phyloP scores from a whole-genome alignment of 225 moss, liverwort and hornwort species.

The Marchantia polymorpha region DNA sequence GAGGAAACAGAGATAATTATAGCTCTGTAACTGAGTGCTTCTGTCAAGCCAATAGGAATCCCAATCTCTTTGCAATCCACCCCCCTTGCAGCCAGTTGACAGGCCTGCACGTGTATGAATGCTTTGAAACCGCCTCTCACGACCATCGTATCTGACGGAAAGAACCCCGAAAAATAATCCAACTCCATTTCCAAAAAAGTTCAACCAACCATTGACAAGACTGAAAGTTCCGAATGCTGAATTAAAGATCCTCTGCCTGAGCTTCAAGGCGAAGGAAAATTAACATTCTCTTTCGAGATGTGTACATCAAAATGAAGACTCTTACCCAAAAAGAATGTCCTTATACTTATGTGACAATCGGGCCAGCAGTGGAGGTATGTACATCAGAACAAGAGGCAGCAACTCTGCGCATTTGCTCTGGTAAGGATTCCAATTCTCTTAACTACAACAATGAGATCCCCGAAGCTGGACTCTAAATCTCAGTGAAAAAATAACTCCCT shows the following conservation, averaged over 20 bases:
- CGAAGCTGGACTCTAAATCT: constrained; percentile 2
- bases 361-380: constrained; percentile 19
- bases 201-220: neutral
- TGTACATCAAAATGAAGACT: constrained; percentile 5
- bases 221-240: neutral
- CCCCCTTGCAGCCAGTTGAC: neutral
- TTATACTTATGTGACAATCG: constrained; percentile 15
- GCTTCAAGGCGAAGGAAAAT: neutral
- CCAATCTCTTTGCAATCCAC: neutral
- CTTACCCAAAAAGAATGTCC: neutral
- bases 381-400: constrained; percentile 16
- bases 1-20: neutral
- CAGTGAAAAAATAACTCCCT: neutral
- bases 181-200: neutral
- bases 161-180: neutral
- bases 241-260: constrained; percentile 1
- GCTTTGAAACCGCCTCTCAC: neutral
- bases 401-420: constrained; percentile 10
- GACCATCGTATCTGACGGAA: neutral
- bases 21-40: neutral
- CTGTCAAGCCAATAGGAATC: neutral
- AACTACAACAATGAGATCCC: constrained; percentile 5
- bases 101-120: neutral
- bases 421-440: constrained; percentile 6
- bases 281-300: neutral